Percentiles rank a stretch among this genome's conserved stretches.
phyloP scores from a whole-genome alignment of 306 rosid genomes.

The Quillaja saponaria region DNA sequence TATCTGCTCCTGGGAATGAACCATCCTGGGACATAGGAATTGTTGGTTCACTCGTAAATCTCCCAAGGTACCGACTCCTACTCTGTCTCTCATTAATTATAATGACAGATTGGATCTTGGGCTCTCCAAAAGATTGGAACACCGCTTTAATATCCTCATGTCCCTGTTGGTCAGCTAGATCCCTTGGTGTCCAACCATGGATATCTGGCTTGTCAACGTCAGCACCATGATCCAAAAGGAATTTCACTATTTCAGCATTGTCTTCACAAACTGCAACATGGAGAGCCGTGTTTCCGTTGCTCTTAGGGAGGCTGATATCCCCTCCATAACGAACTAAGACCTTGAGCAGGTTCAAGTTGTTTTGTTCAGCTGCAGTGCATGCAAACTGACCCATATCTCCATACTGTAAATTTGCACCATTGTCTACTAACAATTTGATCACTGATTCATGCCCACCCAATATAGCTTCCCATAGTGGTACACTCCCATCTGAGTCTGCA shows the following conservation, averaged over 20 bases:
- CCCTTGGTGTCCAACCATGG: slow-evolving; percentile 77
- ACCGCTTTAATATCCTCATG: slow-evolving; percentile 62
- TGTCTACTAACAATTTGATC: slow-evolving; percentile 51
- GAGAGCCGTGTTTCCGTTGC: slow-evolving; percentile 64
- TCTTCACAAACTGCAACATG: slow-evolving; percentile 79
- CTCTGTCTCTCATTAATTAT: slow-evolving; percentile 40
- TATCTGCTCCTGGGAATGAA: slow-evolving; percentile 42
- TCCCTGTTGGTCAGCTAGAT: slow-evolving; percentile 80
- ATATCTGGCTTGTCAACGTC: slow-evolving; percentile 56
- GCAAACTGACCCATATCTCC: slow-evolving; percentile 74
- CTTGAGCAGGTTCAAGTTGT: slow-evolving; percentile 56
- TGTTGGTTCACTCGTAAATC: slow-evolving; percentile 73
- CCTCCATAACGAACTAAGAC: slow-evolving; percentile 60
- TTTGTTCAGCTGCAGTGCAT: slow-evolving; percentile 63
- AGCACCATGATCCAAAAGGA: slow-evolving; percentile 66
- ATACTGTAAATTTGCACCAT: slow-evolving; percentile 53
- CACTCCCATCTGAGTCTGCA: slow-evolving; percentile 77
- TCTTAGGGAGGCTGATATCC: slow-evolving; percentile 47
- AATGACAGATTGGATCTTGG: slow-evolving; percentile 34
- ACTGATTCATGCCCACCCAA: slow-evolving; percentile 56
- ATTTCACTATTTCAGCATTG: slow-evolving; percentile 58
- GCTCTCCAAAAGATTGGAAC: slow-evolving; percentile 48
- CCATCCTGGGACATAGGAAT: slow-evolving; percentile 49
- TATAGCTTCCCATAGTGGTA: slow-evolving; percentile 85
- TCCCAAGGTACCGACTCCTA: slow-evolving; percentile 50